Evolutionary conservation across 768 basidiomycete species (phyloP).

Genomic region (Rhodotorula toruloides): DNA sequence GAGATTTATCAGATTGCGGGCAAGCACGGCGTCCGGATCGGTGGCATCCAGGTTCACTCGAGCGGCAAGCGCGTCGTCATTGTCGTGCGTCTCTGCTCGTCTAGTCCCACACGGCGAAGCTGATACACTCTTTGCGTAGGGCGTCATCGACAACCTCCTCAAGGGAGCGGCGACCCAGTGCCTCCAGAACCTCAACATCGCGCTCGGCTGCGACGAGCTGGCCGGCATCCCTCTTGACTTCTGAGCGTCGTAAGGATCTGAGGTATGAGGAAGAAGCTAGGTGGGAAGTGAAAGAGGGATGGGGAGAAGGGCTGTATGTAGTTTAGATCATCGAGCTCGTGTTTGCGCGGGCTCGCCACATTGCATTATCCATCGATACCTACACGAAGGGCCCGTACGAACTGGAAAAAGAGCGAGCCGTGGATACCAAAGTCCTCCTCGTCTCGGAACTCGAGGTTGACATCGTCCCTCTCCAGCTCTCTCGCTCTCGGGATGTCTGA

Average conservation of each 20-base stretch:
- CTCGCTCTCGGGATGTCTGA: not conserved
- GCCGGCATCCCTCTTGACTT: slow-evolving; percentile 61
- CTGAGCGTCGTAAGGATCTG: too few species aligned
- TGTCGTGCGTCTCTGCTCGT: slow-evolving; percentile 58
- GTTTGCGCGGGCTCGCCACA: too few species aligned
- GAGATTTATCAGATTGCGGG: slow-evolving; percentile 66
- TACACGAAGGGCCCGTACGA: too few species aligned
- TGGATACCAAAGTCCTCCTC: too few species aligned
- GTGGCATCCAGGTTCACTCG: slow-evolving; percentile 89
- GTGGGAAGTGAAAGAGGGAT: too few species aligned
- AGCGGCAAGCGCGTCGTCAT: slow-evolving; percentile 84
- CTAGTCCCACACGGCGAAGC: not conserved
- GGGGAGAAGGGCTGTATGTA: too few species aligned
- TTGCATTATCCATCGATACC: too few species aligned
- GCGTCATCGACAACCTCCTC: slow-evolving; percentile 88
- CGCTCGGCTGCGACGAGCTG: slow-evolving; percentile 78
- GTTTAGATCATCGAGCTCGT: too few species aligned
- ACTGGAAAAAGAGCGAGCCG: too few species aligned
- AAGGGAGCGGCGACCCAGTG: slow-evolving; percentile 99
- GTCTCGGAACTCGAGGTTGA: too few species aligned
- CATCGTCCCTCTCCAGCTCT: too few species aligned
- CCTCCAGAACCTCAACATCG: slow-evolving; percentile 83
- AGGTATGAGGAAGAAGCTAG: too few species aligned
- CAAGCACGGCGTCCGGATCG: slow-evolving; percentile 82
- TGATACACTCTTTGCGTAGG: slow-evolving; percentile 51